Percentiles rank a stretch among this genome's conserved stretches.
These are phyloP conservation scores for Triticum timopheevii DNA, from an alignment of 176 grass and related monocot genomes.

Conservation along the genomic window DNA sequence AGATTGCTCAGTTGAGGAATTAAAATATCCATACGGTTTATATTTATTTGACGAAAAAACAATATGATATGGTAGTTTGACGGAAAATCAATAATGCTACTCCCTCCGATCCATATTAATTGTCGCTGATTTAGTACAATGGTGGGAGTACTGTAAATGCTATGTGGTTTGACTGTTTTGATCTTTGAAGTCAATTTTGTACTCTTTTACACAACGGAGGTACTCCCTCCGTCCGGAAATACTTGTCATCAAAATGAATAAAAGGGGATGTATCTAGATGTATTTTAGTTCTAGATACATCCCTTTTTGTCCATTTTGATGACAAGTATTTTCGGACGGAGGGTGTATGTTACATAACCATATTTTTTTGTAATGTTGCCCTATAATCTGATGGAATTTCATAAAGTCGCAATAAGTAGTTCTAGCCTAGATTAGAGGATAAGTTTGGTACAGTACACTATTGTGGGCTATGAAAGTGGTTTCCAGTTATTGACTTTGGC, in stretches of 20 bases:
- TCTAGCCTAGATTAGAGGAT: background rate
- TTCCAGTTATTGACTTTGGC: slow-evolving; percentile 3
- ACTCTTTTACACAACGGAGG: background rate
- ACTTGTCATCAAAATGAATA: no score
- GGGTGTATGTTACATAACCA: background rate
- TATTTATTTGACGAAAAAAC: background rate
- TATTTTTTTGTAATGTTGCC: background rate
- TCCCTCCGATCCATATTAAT: no score
- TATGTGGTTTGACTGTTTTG: slow-evolving; percentile 6
- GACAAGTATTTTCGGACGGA: no score
- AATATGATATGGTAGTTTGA: background rate
- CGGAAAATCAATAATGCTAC: no score
- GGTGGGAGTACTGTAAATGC: no score
- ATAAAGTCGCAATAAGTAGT: background rate
- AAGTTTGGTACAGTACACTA: background rate
- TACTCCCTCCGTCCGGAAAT: background rate
- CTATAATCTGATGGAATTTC: background rate
- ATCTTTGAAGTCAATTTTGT: background rate
- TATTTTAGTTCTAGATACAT: no score
- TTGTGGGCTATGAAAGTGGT: slow-evolving; percentile 3
- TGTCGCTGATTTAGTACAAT: no score
- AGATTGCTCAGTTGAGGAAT: background rate
- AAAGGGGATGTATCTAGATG: no score
- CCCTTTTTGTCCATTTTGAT: no score
- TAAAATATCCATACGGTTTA: background rate